Conservation (phyloP, 495 filamentous ascomycete genomes). For the Xylaria scruposa region DNA sequence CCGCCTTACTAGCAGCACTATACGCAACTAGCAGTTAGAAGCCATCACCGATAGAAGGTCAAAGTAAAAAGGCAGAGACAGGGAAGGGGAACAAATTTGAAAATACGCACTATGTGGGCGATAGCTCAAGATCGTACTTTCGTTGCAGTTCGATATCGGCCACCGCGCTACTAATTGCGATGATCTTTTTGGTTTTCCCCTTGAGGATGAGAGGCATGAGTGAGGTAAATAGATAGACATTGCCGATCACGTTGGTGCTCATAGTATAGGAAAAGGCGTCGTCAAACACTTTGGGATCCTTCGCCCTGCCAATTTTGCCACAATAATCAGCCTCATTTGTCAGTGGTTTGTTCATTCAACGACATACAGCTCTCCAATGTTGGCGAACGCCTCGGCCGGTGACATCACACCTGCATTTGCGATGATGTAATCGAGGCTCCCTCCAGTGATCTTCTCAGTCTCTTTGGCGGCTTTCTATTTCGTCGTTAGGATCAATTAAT, state of each 20-base stretch:
- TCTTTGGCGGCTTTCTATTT: slow-evolving; percentile 34
- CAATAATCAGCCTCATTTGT: neutral
- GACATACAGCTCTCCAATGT: slow-evolving; percentile 35
- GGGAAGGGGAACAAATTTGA: neutral
- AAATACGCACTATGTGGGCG: neutral
- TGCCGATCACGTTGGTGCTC: slow-evolving; percentile 54
- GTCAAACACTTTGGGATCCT: slow-evolving; percentile 40
- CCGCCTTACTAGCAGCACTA: slow-evolving; percentile 51
- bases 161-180: slow-evolving; percentile 53
- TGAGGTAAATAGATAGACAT: slow-evolving; percentile 56
- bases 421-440: slow-evolving; percentile 59
- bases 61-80: neutral
- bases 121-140: slow-evolving; percentile 35
- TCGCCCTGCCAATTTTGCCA: neutral
- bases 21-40: slow-evolving; percentile 5
- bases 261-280: slow-evolving; percentile 37
- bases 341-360: neutral
- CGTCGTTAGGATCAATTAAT: neutral
- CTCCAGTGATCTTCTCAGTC: slow-evolving; percentile 44
- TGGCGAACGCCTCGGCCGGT: slow-evolving; percentile 22
- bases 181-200: slow-evolving; percentile 57
- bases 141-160: slow-evolving; percentile 44
- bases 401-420: slow-evolving; percentile 53
- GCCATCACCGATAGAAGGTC: neutral
- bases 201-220: slow-evolving; percentile 57